Evolutionary conservation across 1,284 basidiomycete genomes (phyloP).

Genomic region (Serendipita sp.): DNA sequence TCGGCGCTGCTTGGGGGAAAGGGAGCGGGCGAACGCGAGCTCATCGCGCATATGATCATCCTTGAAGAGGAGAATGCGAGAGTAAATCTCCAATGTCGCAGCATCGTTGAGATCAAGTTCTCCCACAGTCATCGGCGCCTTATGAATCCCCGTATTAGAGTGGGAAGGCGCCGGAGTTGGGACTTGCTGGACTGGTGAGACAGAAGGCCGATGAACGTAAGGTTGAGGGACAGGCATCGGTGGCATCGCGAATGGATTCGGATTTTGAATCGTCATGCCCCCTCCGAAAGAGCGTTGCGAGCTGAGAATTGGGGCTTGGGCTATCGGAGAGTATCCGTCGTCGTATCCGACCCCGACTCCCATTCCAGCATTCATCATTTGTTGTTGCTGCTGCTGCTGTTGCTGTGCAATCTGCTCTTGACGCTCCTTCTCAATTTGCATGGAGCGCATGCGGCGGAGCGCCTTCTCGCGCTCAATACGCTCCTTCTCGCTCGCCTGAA

Average conservation of each 20-base stretch:
- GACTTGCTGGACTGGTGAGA: conserved; percentile 33
- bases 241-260: conserved; percentile 37
- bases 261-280: conserved; percentile 37
- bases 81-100: conserved; percentile 91
- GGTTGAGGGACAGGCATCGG: conserved; percentile 42
- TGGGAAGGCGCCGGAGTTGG: conserved; percentile 40
- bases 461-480: conserved; percentile 98
- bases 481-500: conserved; percentile 98
- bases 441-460: conserved; percentile 91
- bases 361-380: conserved; percentile 8
- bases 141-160: conserved; percentile 32
- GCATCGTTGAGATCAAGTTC: conserved; percentile 94
- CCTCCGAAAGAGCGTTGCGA: conserved; percentile 20
- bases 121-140: conserved; percentile 27
- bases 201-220: conserved; percentile 35
- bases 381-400: conserved; percentile 17
- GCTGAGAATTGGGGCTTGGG: conserved; percentile 24
- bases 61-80: conserved; percentile 91
- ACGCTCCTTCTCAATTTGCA: conserved; percentile 79
- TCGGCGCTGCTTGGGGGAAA: conserved; percentile 74
- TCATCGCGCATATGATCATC: conserved; percentile 97
- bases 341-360: conserved; percentile 31
- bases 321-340: conserved; percentile 24
- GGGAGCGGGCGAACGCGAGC: conserved; percentile 80
- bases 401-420: conserved; percentile 25